A percentile compares a stretch with the other conserved stretches of the same genome.
phyloP scores from a whole-genome alignment of 75 land plant species.

The Selaginella tamariscina region DNA sequence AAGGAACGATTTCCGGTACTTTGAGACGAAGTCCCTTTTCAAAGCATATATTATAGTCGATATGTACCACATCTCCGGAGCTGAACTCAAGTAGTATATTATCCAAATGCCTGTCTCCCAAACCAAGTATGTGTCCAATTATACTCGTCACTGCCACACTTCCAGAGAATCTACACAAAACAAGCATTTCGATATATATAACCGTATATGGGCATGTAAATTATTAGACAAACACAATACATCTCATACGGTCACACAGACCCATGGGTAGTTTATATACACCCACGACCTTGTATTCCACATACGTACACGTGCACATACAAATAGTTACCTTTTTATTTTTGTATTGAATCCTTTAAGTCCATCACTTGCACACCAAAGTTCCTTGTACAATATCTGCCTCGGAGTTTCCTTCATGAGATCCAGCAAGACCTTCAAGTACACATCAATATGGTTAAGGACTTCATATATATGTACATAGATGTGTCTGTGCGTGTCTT shows the following conservation, averaged over 20 bases:
- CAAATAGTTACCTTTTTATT: conserved; percentile 25
- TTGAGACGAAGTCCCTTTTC: conserved; percentile 93
- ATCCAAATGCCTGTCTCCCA: conserved; percentile 97
- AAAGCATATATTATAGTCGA: conserved; percentile 98
- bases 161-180: conserved; percentile 56
- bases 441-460: no score
- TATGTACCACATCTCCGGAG: conserved; percentile 91
- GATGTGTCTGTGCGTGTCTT: no score
- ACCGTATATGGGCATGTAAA: no score
- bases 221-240: no score
- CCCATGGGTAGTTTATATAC: no score
- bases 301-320: background rate
- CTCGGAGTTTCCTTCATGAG: conserved; percentile 95
- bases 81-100: conserved; percentile 85
- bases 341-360: conserved; percentile 71
- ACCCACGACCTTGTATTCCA: no score
- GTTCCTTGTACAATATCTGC: conserved; percentile 77
- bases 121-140: conserved; percentile 84
- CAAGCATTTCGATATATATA: no score
- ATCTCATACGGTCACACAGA: no score
- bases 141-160: conserved; percentile 97
- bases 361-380: conserved; percentile 99
- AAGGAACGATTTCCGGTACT: conserved; percentile 98
- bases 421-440: conserved; percentile 82
- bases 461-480: no score